Evolutionary conservation across 805 yeast species (phyloP).

Genomic region (Candida coquimbonensis): DNA sequence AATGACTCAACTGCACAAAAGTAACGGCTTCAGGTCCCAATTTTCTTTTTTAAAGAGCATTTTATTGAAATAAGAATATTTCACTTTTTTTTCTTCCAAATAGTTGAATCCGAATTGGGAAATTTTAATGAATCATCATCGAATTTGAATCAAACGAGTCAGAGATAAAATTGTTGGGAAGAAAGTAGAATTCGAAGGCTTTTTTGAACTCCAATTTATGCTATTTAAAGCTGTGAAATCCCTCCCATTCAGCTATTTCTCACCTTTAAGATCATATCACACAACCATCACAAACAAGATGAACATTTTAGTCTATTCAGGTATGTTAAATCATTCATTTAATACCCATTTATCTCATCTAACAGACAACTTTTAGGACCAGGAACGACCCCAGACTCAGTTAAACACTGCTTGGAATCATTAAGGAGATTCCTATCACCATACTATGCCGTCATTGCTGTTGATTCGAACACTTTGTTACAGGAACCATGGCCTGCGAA

Average conservation of each 20-base stretch:
- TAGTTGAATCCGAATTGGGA: neutral
- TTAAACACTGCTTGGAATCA: conserved; percentile 75
- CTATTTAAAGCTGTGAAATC: neutral
- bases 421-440: conserved; percentile 74
- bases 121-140: conserved; percentile 1
- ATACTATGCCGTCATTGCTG: conserved; percentile 75
- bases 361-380: conserved; percentile 36
- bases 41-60: neutral
- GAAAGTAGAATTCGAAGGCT: neutral
- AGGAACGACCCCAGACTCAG: conserved; percentile 85
- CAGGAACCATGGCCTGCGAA: conserved; percentile 86
- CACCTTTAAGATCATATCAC: neutral
- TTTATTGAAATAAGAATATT: neutral
- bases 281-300: conserved; percentile 25
- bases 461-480: conserved; percentile 52
- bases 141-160: neutral
- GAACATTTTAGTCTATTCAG: conserved; percentile 72
- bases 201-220: neutral
- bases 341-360: neutral
- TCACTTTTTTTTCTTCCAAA: neutral
- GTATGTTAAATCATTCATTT: conserved; percentile 18
- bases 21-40: neutral
- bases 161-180: neutral
- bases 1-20: neutral
- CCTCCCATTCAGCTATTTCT: neutral